These are phyloP conservation scores for Middelhovenomyces tepae DNA, from an alignment of 805 yeast genomes.

Conservation along the genomic window DNA sequence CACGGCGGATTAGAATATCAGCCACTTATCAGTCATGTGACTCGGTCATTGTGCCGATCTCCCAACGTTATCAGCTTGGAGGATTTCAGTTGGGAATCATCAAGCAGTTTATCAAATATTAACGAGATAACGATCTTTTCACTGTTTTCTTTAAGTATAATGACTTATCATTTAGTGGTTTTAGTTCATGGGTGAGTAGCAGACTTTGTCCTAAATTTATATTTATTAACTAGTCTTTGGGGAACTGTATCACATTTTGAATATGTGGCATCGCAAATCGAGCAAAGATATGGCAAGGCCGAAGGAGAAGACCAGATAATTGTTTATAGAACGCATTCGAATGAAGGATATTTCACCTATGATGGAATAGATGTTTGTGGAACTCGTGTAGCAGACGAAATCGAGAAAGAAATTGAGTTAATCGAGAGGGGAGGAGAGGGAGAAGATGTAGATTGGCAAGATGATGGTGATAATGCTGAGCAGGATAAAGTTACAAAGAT, in stretches of 20 bases:
- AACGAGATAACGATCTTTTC: too few species aligned
- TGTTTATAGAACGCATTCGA: constrained; percentile 47
- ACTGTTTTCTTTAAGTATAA: constrained; percentile 6
- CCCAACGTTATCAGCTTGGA: too few species aligned
- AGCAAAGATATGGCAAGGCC: constrained; percentile 22
- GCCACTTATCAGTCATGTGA: too few species aligned
- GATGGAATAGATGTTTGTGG: constrained; percentile 88
- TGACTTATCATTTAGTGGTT: constrained; percentile 46
- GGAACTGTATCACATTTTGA: constrained; percentile 63
- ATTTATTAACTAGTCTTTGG: constrained; percentile 40
- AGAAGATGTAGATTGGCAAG: too few species aligned
- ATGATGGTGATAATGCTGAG: constrained; percentile 14
- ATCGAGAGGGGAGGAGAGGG: too few species aligned
- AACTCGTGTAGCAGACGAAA: constrained; percentile 61
- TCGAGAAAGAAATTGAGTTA: constrained; percentile 33
- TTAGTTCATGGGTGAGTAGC: constrained; percentile 49
- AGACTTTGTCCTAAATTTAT: not conserved
- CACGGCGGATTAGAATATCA: too few species aligned
- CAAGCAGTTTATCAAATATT: too few species aligned
- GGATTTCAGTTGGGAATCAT: too few species aligned
- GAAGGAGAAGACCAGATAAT: constrained; percentile 21
- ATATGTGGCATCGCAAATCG: constrained; percentile 45
- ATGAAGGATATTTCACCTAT: constrained; percentile 67
- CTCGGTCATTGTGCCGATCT: too few species aligned
- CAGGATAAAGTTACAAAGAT: constrained; percentile 45